Percentiles rank a stretch among this genome's conserved stretches.
These are phyloP conservation scores for Laetiporus sulphureus DNA, from an alignment of 1,284 basidiomycete species.

Conservation along the genomic window DNA sequence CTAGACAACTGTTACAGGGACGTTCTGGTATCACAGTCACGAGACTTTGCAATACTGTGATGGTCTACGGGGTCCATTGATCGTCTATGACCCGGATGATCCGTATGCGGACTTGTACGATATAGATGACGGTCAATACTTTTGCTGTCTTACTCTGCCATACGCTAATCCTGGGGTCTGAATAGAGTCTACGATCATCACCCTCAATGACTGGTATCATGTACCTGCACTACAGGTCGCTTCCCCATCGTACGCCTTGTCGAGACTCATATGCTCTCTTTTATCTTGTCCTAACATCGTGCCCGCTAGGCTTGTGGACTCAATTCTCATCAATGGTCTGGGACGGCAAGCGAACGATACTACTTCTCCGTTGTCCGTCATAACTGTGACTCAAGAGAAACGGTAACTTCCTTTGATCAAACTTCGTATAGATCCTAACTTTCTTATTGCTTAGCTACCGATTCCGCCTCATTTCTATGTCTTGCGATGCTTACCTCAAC, in stretches of 20 bases:
- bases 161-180: slow-evolving; percentile 2
- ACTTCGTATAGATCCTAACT: background rate
- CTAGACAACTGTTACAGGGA: slow-evolving; percentile 10
- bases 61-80: slow-evolving; percentile 28
- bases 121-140: slow-evolving; percentile 32
- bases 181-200: slow-evolving; percentile 22
- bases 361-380: slow-evolving; percentile 24
- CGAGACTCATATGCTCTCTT: background rate
- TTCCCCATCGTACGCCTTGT: slow-evolving; percentile 13
- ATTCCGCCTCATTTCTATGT: slow-evolving; percentile 44
- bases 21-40: slow-evolving; percentile 21
- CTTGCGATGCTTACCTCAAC: slow-evolving; percentile 27
- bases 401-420: background rate
- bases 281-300: background rate
- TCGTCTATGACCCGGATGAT: slow-evolving; percentile 38
- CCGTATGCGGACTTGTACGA: slow-evolving; percentile 34
- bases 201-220: slow-evolving; percentile 25
- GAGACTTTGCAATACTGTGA: slow-evolving; percentile 30
- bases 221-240: slow-evolving; percentile 9
- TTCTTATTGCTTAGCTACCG: slow-evolving; percentile 20
- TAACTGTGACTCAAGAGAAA: slow-evolving; percentile 11
- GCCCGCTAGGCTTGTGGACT: slow-evolving; percentile 7
- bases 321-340: slow-evolving; percentile 48
- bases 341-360: slow-evolving; percentile 27
- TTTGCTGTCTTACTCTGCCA: background rate